Conservation (phyloP, 495 filamentous ascomycete species). For the Jackrogersella minutella region DNA sequence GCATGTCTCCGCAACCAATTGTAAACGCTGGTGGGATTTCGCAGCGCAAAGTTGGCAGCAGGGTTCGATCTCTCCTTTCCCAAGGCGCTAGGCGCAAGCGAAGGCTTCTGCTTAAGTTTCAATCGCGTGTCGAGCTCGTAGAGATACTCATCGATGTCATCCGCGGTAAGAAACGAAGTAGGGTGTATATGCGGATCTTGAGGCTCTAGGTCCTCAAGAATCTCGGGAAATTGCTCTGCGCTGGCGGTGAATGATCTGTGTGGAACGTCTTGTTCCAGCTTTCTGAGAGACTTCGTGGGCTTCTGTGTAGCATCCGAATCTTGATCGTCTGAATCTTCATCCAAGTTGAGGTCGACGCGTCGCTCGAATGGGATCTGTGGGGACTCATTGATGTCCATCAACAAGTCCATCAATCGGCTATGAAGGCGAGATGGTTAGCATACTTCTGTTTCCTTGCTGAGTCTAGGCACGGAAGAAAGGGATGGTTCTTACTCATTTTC, state of each 20-base stretch:
- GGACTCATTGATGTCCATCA: slow-evolving; percentile 85
- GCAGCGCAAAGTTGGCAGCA: slow-evolving; percentile 64
- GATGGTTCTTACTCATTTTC: slow-evolving; percentile 72
- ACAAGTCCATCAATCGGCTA: slow-evolving; percentile 81
- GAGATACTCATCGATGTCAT: slow-evolving; percentile 84
- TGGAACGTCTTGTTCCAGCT: slow-evolving; percentile 52
- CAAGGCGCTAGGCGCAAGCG: slow-evolving; percentile 52
- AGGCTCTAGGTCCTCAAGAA: slow-evolving; percentile 54
- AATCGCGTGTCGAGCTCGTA: slow-evolving; percentile 72
- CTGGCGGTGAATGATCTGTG: slow-evolving; percentile 51
- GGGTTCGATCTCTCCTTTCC: slow-evolving; percentile 54
- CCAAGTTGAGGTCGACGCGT: slow-evolving; percentile 67
- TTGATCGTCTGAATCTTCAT: slow-evolving; percentile 65
- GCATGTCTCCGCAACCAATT: slow-evolving; percentile 89
- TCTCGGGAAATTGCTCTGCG: slow-evolving; percentile 48
- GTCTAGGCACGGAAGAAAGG: slow-evolving; percentile 17
- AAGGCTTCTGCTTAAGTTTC: slow-evolving; percentile 54
- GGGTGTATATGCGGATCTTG: slow-evolving; percentile 50
- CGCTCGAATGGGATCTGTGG: slow-evolving; percentile 75
- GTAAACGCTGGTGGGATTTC: slow-evolving; percentile 85
- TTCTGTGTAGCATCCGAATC: slow-evolving; percentile 39
- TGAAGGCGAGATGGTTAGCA: slow-evolving; percentile 11
- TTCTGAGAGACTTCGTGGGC: slow-evolving; percentile 48
- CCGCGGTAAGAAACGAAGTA: slow-evolving; percentile 70
- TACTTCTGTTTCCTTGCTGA: slow-evolving; percentile 6